These are phyloP conservation scores for Candida sithepensis DNA, from an alignment of 805 yeast species.

Conservation along the genomic window DNA sequence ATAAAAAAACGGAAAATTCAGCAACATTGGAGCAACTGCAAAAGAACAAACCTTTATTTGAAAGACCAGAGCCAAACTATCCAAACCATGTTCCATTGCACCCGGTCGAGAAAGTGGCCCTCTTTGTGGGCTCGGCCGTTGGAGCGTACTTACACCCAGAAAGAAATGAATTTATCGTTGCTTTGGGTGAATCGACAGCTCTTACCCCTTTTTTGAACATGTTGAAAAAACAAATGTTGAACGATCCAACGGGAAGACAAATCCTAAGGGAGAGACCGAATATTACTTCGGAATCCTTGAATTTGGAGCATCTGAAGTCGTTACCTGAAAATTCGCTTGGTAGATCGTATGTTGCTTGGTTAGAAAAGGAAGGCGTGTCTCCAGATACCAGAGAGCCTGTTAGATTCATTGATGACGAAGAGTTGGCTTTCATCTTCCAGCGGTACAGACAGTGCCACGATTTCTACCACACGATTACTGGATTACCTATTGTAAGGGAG, in stretches of 20 bases:
- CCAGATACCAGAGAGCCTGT: constrained; percentile 94
- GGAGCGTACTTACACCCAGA: constrained; percentile 79
- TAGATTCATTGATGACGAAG: constrained; percentile 81
- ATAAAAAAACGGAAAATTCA: constrained; percentile 27
- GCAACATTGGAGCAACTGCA: constrained; percentile 20
- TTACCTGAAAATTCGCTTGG: constrained; percentile 76
- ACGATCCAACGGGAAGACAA: constrained; percentile 70
- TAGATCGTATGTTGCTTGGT: constrained; percentile 73
- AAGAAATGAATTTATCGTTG: constrained; percentile 69
- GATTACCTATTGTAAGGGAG: constrained; percentile 85
- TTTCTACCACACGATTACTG: constrained; percentile 89
- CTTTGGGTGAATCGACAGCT: constrained; percentile 89
- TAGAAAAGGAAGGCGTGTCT: constrained; percentile 80
- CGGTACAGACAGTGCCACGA: constrained; percentile 96
- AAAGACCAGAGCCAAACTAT: constrained; percentile 46
- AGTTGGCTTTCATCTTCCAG: constrained; percentile 87
- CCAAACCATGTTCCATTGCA: constrained; percentile 80
- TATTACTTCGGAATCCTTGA: constrained; percentile 68
- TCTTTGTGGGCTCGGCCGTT: constrained; percentile 70
- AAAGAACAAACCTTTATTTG: constrained; percentile 28
- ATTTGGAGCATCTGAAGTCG: constrained; percentile 54
- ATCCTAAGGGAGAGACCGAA: constrained; percentile 79
- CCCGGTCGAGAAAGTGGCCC: constrained; percentile 52
- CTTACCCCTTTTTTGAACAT: constrained; percentile 58
- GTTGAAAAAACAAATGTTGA: constrained; percentile 70